Conservation (phyloP, 192 early-diverging fungal species). For the Coemansia sp. region DNA sequence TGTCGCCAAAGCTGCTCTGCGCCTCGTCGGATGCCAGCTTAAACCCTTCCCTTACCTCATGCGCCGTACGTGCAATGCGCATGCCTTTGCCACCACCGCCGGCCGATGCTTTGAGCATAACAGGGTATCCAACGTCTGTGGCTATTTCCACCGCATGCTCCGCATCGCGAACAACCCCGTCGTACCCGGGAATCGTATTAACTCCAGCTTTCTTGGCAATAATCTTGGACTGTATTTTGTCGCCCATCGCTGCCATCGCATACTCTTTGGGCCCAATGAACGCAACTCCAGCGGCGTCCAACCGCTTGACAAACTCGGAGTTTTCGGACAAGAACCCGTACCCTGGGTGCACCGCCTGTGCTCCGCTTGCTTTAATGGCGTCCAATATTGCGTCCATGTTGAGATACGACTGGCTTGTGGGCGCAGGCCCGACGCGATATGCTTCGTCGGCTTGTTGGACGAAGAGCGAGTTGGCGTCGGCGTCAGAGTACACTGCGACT, state of each 20-base stretch:
- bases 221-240: conserved; percentile 88
- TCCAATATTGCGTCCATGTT: conserved; percentile 76
- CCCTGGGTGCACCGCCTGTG: conserved; percentile 94
- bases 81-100: conserved; percentile 98
- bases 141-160: conserved; percentile 71
- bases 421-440: conserved; percentile 82
- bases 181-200: conserved; percentile 90
- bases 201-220: conserved; percentile 88
- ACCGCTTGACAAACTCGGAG: conserved; percentile 77
- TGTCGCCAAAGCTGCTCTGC: conserved; percentile 87
- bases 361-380: conserved; percentile 69
- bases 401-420: conserved; percentile 80
- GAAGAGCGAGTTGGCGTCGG: conserved; percentile 78
- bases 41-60: conserved; percentile 84
- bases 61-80: conserved; percentile 76
- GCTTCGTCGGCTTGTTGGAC: conserved; percentile 93
- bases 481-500: conserved; percentile 90
- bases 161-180: conserved; percentile 81
- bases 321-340: conserved; percentile 98
- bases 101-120: conserved; percentile 95
- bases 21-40: conserved; percentile 82
- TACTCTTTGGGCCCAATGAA: conserved; percentile 91
- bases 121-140: conserved; percentile 86
- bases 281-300: conserved; percentile 62
- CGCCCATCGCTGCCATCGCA: conserved; percentile 90